Evolutionary conservation across 1,139 yeast species (phyloP).

Genomic region (Martiniozyma asiatica): DNA sequence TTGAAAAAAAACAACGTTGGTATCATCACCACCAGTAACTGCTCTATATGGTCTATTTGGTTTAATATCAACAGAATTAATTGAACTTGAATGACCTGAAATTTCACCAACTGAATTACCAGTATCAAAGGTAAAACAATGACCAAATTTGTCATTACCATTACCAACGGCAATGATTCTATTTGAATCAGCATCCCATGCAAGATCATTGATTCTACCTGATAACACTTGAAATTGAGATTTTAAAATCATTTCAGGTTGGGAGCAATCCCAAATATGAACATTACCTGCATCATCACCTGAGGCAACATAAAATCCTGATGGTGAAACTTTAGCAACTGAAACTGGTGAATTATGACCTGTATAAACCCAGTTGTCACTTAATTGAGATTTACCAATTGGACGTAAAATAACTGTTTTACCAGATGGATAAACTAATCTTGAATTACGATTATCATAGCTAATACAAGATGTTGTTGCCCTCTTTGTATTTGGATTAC

Average conservation of each 20-base stretch:
- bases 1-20: conserved; percentile 67
- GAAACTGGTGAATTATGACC: conserved; percentile 64
- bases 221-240: conserved; percentile 68
- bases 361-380: conserved; percentile 26
- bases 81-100: conserved; percentile 80
- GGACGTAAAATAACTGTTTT: conserved; percentile 68
- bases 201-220: conserved; percentile 72
- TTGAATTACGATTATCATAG: conserved; percentile 53
- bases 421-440: conserved; percentile 74
- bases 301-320: conserved; percentile 82
- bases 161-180: conserved; percentile 91
- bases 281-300: conserved; percentile 87
- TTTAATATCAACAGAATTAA: conserved; percentile 76
- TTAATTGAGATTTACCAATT: conserved; percentile 37
- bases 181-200: conserved; percentile 87
- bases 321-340: conserved; percentile 78
- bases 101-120: conserved; percentile 95
- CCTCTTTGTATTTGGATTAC: conserved; percentile 67
- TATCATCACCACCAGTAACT: conserved; percentile 85
- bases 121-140: conserved; percentile 84
- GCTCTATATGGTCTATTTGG: conserved; percentile 91
- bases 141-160: conserved; percentile 87
- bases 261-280: conserved; percentile 71
- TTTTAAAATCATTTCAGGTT: conserved; percentile 53
- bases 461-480: conserved; percentile 64